A percentile compares a stretch with the other conserved stretches of the same genome.
Evolutionary conservation across 805 yeast genomes (phyloP).

Genomic region (Hanseniaspora singularis): DNA sequence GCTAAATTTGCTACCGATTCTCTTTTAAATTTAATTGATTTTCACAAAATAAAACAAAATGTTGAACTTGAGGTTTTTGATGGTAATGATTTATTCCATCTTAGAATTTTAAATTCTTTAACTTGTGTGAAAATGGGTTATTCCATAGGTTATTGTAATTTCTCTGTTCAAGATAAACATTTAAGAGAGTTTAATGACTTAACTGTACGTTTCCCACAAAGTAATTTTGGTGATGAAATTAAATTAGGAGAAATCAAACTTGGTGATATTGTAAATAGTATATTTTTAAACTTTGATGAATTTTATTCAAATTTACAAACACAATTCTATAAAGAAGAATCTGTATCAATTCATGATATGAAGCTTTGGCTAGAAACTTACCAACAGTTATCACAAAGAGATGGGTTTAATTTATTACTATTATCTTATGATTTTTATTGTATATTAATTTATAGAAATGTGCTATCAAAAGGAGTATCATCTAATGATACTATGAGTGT

Average conservation of each 20-base stretch:
- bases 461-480: constrained; percentile 27
- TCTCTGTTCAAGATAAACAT: constrained; percentile 23
- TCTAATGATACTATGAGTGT: constrained; percentile 21
- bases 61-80: constrained; percentile 26
- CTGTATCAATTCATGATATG: constrained; percentile 24
- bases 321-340: not conserved
- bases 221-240: constrained; percentile 43
- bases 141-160: constrained; percentile 38
- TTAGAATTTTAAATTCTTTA: constrained; percentile 43
- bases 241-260: constrained; percentile 41
- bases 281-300: constrained; percentile 23
- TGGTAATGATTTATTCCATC: constrained; percentile 38
- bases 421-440: constrained; percentile 41
- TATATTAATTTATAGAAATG: constrained; percentile 32
- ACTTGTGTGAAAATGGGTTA: constrained; percentile 42
- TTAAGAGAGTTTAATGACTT: constrained; percentile 33
- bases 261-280: constrained; percentile 27
- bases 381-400: constrained; percentile 36
- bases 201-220: constrained; percentile 38
- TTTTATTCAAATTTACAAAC: constrained; percentile 19
- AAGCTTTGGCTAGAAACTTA: constrained; percentile 38
- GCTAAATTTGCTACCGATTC: constrained; percentile 43
- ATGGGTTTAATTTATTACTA: constrained; percentile 37
- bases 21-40: constrained; percentile 36
- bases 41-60: constrained; percentile 32